These are phyloP conservation scores for Westerdykella sp. DNA, from an alignment of 2,329 filamentous ascomycete species.

Conservation along the genomic window DNA sequence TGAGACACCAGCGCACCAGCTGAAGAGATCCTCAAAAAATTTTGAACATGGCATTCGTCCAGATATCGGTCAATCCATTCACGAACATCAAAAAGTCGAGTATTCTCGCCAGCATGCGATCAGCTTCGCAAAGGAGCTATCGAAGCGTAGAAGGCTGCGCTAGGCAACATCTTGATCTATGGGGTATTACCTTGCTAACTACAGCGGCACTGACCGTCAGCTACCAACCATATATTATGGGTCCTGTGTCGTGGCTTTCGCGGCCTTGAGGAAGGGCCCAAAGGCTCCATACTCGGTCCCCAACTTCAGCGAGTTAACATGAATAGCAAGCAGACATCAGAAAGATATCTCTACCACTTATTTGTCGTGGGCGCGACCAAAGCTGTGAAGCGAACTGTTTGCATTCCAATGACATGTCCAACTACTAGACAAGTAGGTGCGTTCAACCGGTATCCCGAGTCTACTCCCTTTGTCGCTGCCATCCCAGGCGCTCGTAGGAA, in stretches of 20 bases:
- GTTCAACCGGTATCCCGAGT: no score
- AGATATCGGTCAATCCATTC: background rate
- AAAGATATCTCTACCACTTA: no score
- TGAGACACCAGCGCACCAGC: conserved; percentile 1
- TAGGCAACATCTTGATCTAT: background rate
- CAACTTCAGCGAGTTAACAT: background rate
- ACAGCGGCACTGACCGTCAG: no score
- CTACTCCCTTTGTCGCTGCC: no score
- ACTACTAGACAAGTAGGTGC: no score
- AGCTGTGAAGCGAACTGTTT: no score
- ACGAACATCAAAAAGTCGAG: background rate
- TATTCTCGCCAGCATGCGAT: background rate
- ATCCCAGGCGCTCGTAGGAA: background rate
- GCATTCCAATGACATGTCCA: no score
- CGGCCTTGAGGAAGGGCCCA: background rate
- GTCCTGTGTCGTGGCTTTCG: background rate
- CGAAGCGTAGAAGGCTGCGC: background rate
- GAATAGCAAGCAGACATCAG: background rate
- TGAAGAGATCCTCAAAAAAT: background rate
- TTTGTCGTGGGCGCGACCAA: no score
- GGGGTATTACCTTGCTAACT: background rate
- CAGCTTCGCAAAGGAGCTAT: background rate
- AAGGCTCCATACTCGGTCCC: background rate
- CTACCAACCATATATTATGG: no score
- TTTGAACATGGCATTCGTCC: background rate